These are phyloP conservation scores for Microcos paniculata DNA, from an alignment of 345 rosid genomes.

Conservation along the genomic window DNA sequence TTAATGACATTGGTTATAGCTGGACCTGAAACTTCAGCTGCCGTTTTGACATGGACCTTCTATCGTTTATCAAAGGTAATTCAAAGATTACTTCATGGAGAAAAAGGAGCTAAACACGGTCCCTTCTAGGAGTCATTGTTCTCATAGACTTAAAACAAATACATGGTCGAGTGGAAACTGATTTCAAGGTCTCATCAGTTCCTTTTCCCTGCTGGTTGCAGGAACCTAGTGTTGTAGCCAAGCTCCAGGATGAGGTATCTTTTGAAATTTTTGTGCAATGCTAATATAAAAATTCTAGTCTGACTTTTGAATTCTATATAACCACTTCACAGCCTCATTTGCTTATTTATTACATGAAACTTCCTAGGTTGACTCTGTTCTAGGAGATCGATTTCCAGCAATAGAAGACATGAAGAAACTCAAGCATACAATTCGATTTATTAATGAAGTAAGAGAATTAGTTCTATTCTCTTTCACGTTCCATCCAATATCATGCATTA, in stretches of 20 bases:
- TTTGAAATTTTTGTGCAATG: conserved; percentile 1
- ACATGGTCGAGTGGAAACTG: not conserved
- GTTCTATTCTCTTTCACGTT: not conserved
- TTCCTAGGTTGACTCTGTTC: conserved; percentile 78
- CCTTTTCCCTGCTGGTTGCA: conserved; percentile 31
- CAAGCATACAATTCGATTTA: conserved; percentile 84
- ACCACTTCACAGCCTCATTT: not conserved
- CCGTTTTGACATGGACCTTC: conserved; percentile 95
- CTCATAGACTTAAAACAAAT: not conserved
- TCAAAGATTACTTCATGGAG: not conserved
- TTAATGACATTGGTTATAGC: conserved; percentile 99
- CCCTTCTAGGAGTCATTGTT: not conserved
- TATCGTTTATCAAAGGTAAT: conserved; percentile 77
- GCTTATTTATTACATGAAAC: conserved; percentile 12
- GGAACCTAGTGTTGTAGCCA: conserved; percentile 78
- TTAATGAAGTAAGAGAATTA: conserved; percentile 65
- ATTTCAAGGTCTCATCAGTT: not conserved
- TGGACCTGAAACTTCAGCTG: conserved; percentile 98
- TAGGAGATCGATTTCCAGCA: conserved; percentile 85
- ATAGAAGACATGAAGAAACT: conserved; percentile 85
- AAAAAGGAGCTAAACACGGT: not conserved
- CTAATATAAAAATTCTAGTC: not conserved
- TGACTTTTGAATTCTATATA: conserved; percentile 7
- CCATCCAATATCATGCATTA: not conserved
- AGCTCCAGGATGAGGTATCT: conserved; percentile 86